Percentiles rank a stretch among this genome's conserved stretches.
Conservation (phyloP, 2,329 filamentous ascomycete genomes). For the Proliferodiscus dingleyae region DNA sequence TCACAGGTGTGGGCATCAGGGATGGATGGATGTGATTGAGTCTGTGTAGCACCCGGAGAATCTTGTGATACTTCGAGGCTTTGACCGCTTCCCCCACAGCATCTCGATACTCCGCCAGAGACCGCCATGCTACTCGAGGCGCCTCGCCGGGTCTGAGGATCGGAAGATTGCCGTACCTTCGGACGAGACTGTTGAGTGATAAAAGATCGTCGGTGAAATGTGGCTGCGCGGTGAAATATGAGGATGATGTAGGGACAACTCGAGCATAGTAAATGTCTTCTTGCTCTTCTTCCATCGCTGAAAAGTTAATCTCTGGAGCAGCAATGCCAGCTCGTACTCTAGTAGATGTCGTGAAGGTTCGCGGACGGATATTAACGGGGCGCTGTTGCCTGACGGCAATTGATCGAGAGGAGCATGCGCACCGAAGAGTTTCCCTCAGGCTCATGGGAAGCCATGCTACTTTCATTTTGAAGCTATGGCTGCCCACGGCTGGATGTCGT, state of each 20-base stretch:
- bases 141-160: constrained; percentile 59
- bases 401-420: constrained; percentile 14
- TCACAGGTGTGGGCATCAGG: constrained; percentile 67
- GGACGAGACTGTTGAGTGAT: constrained; percentile 64
- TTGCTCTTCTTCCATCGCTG: constrained; percentile 19
- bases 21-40: constrained; percentile 81
- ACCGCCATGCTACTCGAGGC: constrained; percentile 75
- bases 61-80: constrained; percentile 71
- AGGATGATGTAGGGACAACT: constrained; percentile 75
- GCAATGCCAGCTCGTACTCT: constrained; percentile 34
- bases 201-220: constrained; percentile 83
- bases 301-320: constrained; percentile 41
- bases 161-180: constrained; percentile 70
- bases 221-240: constrained; percentile 90
- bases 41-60: constrained; percentile 70
- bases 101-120: constrained; percentile 68
- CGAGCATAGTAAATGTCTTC: constrained; percentile 51
- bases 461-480: constrained; percentile 28
- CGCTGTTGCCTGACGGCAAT: constrained; percentile 12
- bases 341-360: constrained; percentile 26
- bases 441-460: constrained; percentile 26
- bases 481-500: constrained; percentile 5
- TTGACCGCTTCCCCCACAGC: constrained; percentile 68
- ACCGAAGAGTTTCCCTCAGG: constrained; percentile 25
- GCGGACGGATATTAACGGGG: constrained; percentile 15